Evolutionary conservation across 257 asterid species (phyloP).

Genomic region (Buddleja alternifolia): DNA sequence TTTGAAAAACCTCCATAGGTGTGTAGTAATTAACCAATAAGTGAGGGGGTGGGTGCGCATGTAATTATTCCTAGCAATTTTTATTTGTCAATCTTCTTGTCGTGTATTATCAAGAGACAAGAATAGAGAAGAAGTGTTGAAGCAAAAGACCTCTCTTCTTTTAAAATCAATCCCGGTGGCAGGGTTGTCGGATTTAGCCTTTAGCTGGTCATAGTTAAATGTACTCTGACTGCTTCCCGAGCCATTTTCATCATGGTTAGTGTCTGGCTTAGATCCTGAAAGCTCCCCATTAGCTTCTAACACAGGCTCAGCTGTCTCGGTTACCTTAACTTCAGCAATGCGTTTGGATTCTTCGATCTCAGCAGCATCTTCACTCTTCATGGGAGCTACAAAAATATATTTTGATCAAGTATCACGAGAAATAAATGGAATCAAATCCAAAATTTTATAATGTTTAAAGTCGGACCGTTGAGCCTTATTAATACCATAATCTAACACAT

Average conservation of each 20-base stretch:
- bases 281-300: conserved; percentile 51
- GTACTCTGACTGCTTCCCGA: conserved; percentile 40
- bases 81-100: too few species aligned
- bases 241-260: conserved; percentile 47
- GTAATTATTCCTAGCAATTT: too few species aligned
- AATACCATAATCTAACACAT: not conserved
- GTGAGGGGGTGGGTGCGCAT: too few species aligned
- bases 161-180: conserved; percentile 73
- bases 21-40: too few species aligned
- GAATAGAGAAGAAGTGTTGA: not conserved
- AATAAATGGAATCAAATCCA: not conserved
- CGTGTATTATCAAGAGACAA: too few species aligned
- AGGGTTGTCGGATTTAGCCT: conserved; percentile 83
- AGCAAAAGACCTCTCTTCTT: conserved; percentile 71
- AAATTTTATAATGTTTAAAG: not conserved
- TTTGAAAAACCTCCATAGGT: too few species aligned
- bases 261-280: conserved; percentile 45
- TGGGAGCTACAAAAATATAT: conserved; percentile 42
- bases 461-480: not conserved
- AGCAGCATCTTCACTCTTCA: conserved; percentile 43
- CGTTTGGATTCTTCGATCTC: conserved; percentile 56
- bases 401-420: not conserved
- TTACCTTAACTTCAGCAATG: conserved; percentile 47
- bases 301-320: conserved; percentile 41
- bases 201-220: conserved; percentile 70